phyloP scores from a whole-genome alignment of 345 rosid species.

The Microcos paniculata region DNA sequence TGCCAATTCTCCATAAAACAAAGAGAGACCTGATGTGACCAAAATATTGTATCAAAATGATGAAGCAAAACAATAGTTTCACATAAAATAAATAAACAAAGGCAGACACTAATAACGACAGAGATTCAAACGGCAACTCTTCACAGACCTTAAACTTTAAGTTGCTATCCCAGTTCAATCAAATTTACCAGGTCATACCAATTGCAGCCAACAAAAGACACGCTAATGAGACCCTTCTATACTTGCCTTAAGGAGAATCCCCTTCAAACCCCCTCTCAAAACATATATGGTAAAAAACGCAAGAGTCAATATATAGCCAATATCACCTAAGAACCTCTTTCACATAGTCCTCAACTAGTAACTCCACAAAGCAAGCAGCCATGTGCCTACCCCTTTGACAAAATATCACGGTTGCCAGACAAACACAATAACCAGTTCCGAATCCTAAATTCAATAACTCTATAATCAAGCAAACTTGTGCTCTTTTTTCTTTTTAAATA shows the following conservation, averaged over 20 bases:
- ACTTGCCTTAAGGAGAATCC: not conserved
- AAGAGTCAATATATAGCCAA: not conserved
- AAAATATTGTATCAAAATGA: not conserved
- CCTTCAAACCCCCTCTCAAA: not conserved
- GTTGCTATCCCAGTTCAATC: constrained; percentile 3
- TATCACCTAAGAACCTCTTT: constrained; percentile 24
- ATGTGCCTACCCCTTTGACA: constrained; percentile 23
- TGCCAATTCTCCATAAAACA: constrained; percentile 17
- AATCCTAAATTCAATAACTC: constrained; percentile 9
- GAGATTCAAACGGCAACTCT: not conserved
- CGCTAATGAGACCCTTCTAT: not conserved
- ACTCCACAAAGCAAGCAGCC: constrained; percentile 22
- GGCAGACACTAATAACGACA: not conserved
- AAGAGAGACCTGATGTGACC: constrained; percentile 24
- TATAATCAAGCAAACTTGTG: constrained; percentile 24
- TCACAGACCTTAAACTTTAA: not conserved
- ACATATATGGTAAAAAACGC: not conserved
- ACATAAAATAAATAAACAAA: not conserved
- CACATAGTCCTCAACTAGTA: constrained; percentile 22
- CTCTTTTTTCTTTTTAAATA: constrained; percentile 11
- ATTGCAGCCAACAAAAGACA: not conserved
- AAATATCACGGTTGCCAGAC: not conserved
- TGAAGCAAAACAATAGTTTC: constrained; percentile 6
- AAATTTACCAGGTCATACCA: not conserved
- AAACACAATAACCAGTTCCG: not conserved